A percentile compares a stretch with the other conserved stretches of the same genome.
Evolutionary conservation across 495 filamentous ascomycete genomes (phyloP).

Genomic region (Aspergillus panamensis): DNA sequence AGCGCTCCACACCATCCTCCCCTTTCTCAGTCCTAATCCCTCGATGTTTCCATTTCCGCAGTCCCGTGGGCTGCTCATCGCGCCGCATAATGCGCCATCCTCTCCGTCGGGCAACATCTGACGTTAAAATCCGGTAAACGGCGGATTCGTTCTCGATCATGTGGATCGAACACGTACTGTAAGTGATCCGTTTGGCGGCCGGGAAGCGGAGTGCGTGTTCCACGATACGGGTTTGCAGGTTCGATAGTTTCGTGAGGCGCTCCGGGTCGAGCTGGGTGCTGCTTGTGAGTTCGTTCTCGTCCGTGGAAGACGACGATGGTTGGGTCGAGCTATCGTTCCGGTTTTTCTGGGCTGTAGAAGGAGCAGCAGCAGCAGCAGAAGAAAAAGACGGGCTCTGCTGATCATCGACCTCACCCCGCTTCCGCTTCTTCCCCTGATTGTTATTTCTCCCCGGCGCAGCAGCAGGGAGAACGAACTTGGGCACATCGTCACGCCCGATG

Average conservation of each 20-base stretch:
- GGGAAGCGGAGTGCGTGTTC: conserved; percentile 83
- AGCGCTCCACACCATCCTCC: background rate
- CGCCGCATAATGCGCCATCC: conserved; percentile 75
- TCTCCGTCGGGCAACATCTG: conserved; percentile 57
- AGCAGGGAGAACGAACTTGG: conserved; percentile 51
- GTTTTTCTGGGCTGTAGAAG: background rate
- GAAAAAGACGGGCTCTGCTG: background rate
- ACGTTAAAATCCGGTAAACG: conserved; percentile 63
- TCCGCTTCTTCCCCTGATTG: conserved; percentile 33
- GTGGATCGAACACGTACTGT: conserved; percentile 90
- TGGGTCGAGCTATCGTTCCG: background rate
- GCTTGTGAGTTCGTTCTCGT: conserved; percentile 37
- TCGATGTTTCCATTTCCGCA: conserved; percentile 68
- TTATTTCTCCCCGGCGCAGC: conserved; percentile 19
- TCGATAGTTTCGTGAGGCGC: conserved; percentile 67
- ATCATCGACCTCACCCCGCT: conserved; percentile 28
- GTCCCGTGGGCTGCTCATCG: conserved; percentile 64
- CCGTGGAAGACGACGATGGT: conserved; percentile 22
- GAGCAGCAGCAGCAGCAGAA: background rate
- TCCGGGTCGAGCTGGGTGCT: conserved; percentile 24
- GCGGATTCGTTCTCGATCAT: conserved; percentile 85
- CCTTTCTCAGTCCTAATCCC: conserved; percentile 46
- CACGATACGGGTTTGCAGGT: conserved; percentile 73
- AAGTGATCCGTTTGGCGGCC: conserved; percentile 70
- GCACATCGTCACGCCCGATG: conserved; percentile 75